These are phyloP conservation scores for Ophiostoma angusticollis DNA, from an alignment of 2,329 filamentous ascomycete species.

Conservation along the genomic window DNA sequence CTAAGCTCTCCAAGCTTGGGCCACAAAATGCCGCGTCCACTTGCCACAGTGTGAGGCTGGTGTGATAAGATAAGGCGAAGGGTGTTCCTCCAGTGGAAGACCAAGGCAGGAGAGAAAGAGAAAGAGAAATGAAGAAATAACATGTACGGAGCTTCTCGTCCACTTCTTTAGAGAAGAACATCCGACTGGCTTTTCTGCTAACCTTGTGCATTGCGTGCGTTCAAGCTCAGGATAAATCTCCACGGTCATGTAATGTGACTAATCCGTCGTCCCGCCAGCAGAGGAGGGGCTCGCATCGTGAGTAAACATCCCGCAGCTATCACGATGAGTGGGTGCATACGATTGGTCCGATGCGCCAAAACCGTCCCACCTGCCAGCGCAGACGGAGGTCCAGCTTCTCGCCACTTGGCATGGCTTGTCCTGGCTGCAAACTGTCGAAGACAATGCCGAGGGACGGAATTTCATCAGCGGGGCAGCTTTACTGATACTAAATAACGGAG, in stretches of 20 bases:
- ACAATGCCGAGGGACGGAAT: too few relatives aligned
- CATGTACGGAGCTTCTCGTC: too few relatives aligned
- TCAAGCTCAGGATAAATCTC: background rate
- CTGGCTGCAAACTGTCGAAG: background rate
- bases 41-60: constrained; percentile 10
- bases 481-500: too few relatives aligned
- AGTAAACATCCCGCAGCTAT: constrained; percentile 4
- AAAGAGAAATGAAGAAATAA: too few relatives aligned
- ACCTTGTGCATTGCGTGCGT: too few relatives aligned
- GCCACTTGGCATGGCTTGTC: background rate
- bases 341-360: background rate
- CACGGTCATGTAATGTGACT: background rate
- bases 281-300: constrained; percentile 1
- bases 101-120: background rate
- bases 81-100: background rate
- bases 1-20: constrained; percentile 13
- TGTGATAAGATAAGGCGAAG: constrained; percentile 8
- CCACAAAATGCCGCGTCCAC: constrained; percentile 14
- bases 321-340: background rate
- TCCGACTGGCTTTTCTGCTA: too few relatives aligned
- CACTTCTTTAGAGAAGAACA: too few relatives aligned
- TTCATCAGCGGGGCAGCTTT: too few relatives aligned
- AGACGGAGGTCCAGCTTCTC: too few relatives aligned
- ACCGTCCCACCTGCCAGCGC: background rate
- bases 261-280: constrained; percentile 8